Evolutionary conservation across 2,329 filamentous ascomycete species (phyloP), one percentile per base, ranked within the genome.

Genomic region (Colletotrichum sublineola): DNA sequence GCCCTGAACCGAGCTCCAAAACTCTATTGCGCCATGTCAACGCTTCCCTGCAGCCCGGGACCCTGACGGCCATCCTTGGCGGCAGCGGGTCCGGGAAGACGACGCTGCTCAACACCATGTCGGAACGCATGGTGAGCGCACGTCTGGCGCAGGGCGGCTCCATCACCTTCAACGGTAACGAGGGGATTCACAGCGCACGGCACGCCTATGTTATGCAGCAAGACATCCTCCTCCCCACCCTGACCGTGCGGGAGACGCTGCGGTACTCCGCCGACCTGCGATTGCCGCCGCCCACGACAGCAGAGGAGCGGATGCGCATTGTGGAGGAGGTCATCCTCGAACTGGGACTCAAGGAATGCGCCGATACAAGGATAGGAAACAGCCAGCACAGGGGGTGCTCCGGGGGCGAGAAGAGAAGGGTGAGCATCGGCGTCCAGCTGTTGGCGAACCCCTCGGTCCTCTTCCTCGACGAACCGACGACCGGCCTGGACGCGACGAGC

Each of bases 391-490:
- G 93, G 57, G 93, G 93, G 0, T 95, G 93, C 77, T 94, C 92
- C 57, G 93, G 93, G 0, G 93, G 93, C 3, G 93, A 95, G 79
- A 95, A 94, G 83, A 86, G 93, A 73, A 85, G 93, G 42, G 92
- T 92, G 0, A 94, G 92, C 74, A 93, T 95, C 60, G 93, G 92
- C 2, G 92, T 95, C 5, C 93, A 95, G 80, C 85, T 95, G 68
- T 84, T 95, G n/a, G 90, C 92, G 5, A 95, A 95, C 77, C 93
- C 93, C 1, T 94, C 92, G 7, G 87, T 95, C 1, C 82, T 95
- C 8, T 95, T 94, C 79, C 86, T 94, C 31, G 93, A 96, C 77
- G 93, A 95, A 76, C 93, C 93, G 0, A 95, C 93, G 0, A 95
- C 93, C 1, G 92, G 92, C 0, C 84, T 95, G 9, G 93, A 95